These are phyloP conservation scores for Phylloporus sp. DNA, from an alignment of 768 basidiomycete species.

Conservation along the genomic window DNA sequence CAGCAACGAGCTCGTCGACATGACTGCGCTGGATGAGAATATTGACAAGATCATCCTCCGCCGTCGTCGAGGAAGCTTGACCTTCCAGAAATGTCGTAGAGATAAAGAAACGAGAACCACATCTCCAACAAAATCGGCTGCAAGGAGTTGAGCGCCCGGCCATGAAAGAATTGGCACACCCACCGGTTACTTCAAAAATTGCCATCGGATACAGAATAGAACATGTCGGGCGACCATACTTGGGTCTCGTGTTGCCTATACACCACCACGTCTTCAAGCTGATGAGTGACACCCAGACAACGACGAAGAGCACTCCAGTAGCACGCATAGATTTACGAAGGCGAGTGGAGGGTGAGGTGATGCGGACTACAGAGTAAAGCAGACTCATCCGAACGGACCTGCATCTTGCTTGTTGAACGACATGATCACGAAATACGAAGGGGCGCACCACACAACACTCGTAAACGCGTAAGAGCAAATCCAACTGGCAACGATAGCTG, in stretches of 20 bases:
- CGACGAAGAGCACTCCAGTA: background rate
- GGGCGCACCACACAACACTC: background rate
- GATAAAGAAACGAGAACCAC: conserved; percentile 4
- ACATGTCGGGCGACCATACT: background rate
- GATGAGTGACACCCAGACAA: background rate
- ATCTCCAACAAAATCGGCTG: conserved; percentile 2
- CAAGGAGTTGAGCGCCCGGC: background rate
- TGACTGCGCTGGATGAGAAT: conserved; percentile 6
- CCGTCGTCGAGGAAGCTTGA: conserved; percentile 12
- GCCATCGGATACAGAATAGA: background rate
- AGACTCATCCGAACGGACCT: background rate
- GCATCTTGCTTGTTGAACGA: background rate
- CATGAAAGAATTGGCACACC: background rate
- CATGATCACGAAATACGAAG: background rate
- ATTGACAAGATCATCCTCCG: conserved; percentile 12
- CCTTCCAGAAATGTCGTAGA: conserved; percentile 9
- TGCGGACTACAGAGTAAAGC: background rate
- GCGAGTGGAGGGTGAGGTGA: background rate
- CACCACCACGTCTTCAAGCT: background rate
- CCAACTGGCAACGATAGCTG: background rate
- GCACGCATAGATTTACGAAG: background rate
- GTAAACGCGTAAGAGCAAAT: background rate
- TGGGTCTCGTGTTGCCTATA: background rate
- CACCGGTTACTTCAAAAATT: background rate
- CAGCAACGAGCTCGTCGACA: conserved; percentile 10